phyloP scores from a whole-genome alignment of 306 rosid genomes.

The Trichosanthes cucumerina region DNA sequence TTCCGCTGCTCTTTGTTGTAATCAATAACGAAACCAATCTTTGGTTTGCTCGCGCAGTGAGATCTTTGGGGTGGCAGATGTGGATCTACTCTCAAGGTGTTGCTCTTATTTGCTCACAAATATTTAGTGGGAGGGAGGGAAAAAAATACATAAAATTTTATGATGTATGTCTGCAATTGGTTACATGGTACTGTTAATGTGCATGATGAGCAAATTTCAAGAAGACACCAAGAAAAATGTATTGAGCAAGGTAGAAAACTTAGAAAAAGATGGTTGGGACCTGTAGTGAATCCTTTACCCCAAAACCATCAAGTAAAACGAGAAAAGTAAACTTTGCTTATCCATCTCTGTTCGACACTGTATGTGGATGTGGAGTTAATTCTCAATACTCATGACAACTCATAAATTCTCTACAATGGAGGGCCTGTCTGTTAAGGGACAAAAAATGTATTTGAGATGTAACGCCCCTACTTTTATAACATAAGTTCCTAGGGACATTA shows the following conservation, averaged over 20 bases:
- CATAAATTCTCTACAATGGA: too few species aligned
- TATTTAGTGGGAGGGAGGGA: neutral
- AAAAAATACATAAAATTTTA: neutral
- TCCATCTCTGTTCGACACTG: too few species aligned
- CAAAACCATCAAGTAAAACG: too few species aligned
- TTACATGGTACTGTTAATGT: neutral
- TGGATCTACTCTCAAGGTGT: constrained; percentile 49
- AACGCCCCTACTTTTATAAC: too few species aligned
- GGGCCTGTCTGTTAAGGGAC: too few species aligned
- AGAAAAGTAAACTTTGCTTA: too few species aligned
- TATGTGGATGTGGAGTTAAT: too few species aligned
- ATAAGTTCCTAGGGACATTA: too few species aligned
- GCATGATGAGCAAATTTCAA: constrained; percentile 70
- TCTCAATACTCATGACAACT: too few species aligned
- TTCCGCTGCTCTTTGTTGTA: constrained; percentile 88
- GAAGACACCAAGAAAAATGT: constrained; percentile 55
- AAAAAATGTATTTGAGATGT: too few species aligned
- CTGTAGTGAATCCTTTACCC: too few species aligned
- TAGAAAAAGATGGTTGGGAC: constrained; percentile 61
- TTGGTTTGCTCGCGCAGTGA: constrained; percentile 53
- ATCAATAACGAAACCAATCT: constrained; percentile 73
- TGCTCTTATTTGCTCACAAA: neutral
- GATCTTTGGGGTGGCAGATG: constrained; percentile 35
- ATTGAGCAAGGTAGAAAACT: constrained; percentile 51
- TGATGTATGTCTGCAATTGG: neutral